Evolutionary conservation across 177 flowering plant genomes (phyloP).

Genomic region (Vitis hybrid): DNA sequence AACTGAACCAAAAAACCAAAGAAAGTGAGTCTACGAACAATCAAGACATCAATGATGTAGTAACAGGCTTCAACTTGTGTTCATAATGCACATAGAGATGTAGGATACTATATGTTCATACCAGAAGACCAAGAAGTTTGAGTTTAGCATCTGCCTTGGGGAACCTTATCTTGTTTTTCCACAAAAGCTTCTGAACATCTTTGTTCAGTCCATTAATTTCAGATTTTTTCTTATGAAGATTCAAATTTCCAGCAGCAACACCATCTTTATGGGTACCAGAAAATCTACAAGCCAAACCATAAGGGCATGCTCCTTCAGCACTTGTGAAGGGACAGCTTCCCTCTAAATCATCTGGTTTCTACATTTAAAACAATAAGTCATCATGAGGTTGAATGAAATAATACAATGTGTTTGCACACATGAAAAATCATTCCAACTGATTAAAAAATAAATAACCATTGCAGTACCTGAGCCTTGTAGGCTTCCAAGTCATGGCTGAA

Average conservation of each 20-base stretch:
- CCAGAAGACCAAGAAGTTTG: slow-evolving; percentile 73
- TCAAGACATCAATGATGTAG: neutral
- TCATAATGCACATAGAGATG: neutral
- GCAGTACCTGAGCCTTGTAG: slow-evolving; percentile 64
- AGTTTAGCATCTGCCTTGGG: slow-evolving; percentile 77
- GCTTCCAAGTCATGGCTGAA: slow-evolving; percentile 92
- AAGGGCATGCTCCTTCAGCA: slow-evolving; percentile 64
- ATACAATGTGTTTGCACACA: neutral
- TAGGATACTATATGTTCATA: slow-evolving; percentile 19
- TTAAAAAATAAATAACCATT: neutral
- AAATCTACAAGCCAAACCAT: slow-evolving; percentile 87
- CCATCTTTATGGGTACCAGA: slow-evolving; percentile 60
- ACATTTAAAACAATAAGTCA: slow-evolving; percentile 22
- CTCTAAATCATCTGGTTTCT: slow-evolving; percentile 84
- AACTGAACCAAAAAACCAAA: neutral
- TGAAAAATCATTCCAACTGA: neutral
- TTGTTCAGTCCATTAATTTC: slow-evolving; percentile 79
- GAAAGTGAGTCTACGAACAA: neutral
- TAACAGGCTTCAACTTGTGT: neutral
- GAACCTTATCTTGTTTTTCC: slow-evolving; percentile 83
- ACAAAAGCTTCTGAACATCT: slow-evolving; percentile 85
- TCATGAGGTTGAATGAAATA: neutral
- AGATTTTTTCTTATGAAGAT: slow-evolving; percentile 27
- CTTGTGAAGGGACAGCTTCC: slow-evolving; percentile 79
- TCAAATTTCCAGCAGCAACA: slow-evolving; percentile 15